These are phyloP conservation scores for Aspergillus mulundensis DNA, from an alignment of 495 filamentous ascomycete genomes.

Conservation along the genomic window DNA sequence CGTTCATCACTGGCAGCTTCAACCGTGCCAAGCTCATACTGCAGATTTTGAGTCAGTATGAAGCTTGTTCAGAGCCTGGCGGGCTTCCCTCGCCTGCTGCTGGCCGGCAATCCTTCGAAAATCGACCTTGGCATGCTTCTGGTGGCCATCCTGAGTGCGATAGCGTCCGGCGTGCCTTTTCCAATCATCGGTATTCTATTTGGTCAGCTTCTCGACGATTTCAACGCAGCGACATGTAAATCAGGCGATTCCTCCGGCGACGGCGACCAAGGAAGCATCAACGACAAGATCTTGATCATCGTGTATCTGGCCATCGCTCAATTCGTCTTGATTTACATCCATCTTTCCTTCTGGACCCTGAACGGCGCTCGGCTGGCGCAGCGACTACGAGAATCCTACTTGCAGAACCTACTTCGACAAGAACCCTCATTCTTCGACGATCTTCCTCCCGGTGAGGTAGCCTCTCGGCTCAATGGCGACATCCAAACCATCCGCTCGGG, in stretches of 20 bases:
- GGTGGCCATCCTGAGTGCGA: conserved; percentile 48
- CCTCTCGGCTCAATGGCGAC: conserved; percentile 56
- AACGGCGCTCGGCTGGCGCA: conserved; percentile 59
- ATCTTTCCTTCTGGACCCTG: conserved; percentile 55
- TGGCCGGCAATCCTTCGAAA: conserved; percentile 37
- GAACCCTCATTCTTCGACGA: conserved; percentile 60
- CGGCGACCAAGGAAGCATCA: conserved; percentile 41
- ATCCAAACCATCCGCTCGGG: conserved; percentile 58
- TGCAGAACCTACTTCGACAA: conserved; percentile 54
- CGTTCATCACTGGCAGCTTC: conserved; percentile 1
- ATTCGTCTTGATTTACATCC: conserved; percentile 55
- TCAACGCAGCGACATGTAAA: conserved; percentile 56
- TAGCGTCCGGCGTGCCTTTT: conserved; percentile 63
- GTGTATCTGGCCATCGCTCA: conserved; percentile 61
- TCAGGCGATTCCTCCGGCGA: conserved; percentile 14
- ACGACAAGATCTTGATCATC: conserved; percentile 56
- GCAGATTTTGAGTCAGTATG: conserved; percentile 20
- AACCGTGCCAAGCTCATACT: conserved; percentile 2
- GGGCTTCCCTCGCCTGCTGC: conserved; percentile 39
- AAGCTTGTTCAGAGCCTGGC: conserved; percentile 31
- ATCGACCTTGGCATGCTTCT: conserved; percentile 47
- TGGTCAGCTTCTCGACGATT: conserved; percentile 61
- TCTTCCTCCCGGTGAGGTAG: conserved; percentile 55
- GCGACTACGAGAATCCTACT: conserved; percentile 55
- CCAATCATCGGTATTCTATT: conserved; percentile 66